Evolutionary conservation across 2,329 filamentous ascomycete genomes (phyloP).

Genomic region (Neopestalotiopsis sp.): DNA sequence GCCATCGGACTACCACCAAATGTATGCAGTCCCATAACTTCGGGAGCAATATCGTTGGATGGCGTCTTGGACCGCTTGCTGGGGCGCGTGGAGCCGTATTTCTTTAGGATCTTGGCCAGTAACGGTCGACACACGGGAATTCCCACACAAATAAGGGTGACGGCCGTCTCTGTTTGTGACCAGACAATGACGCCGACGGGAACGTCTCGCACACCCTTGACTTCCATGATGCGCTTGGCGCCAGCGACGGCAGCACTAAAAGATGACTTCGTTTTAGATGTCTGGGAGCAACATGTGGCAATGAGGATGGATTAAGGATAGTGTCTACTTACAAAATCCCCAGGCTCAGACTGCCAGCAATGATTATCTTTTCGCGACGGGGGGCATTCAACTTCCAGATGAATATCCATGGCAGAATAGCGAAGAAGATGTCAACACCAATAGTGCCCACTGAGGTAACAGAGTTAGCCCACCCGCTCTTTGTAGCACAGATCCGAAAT

Average conservation of each 20-base stretch:
- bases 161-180: slow-evolving; percentile 25
- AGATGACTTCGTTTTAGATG: neutral
- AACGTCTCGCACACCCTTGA: slow-evolving; percentile 23
- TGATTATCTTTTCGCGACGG: slow-evolving; percentile 14
- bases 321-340: slow-evolving; percentile 24
- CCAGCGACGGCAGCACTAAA: slow-evolving; percentile 15
- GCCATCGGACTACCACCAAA: slow-evolving; percentile 6
- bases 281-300: neutral
- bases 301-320: neutral
- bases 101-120: slow-evolving; percentile 16
- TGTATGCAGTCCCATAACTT: slow-evolving; percentile 12
- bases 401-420: slow-evolving; percentile 21
- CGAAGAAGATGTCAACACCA: slow-evolving; percentile 21
- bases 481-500: neutral
- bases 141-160: slow-evolving; percentile 27
- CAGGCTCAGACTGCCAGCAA: slow-evolving; percentile 24
- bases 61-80: slow-evolving; percentile 16
- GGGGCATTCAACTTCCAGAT: slow-evolving; percentile 21
- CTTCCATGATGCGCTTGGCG: slow-evolving; percentile 20
- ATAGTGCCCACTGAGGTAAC: slow-evolving; percentile 1
- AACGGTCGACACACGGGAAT: slow-evolving; percentile 27
- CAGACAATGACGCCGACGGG: slow-evolving; percentile 25
- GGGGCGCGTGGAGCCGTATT: slow-evolving; percentile 5
- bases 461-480: neutral
- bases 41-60: neutral